Evolutionary conservation across 2,329 filamentous ascomycete species (phyloP).

Genomic region (Alternaria sp.): DNA sequence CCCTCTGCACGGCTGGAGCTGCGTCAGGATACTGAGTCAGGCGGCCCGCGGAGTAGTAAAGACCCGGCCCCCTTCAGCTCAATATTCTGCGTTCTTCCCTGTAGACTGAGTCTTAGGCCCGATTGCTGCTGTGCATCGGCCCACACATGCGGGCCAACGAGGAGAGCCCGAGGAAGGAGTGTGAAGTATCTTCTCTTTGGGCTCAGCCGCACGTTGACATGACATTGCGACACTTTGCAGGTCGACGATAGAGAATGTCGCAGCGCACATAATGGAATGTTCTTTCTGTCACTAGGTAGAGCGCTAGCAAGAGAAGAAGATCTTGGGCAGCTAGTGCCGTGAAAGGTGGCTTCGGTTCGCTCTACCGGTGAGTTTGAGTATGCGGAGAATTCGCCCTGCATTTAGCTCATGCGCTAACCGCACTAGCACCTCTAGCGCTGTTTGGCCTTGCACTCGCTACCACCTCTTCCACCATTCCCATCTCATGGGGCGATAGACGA

Average conservation of each 20-base stretch:
- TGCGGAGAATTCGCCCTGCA: not conserved
- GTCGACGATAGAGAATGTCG: not conserved
- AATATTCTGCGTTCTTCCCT: conserved; percentile 1
- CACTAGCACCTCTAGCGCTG: not conserved
- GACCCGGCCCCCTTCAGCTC: not conserved
- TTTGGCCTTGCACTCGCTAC: not conserved
- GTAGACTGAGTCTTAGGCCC: not conserved
- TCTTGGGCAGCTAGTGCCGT: not conserved
- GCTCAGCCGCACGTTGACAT: not conserved
- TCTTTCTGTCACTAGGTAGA: not conserved
- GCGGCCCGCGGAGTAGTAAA: not conserved
- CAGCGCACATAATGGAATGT: not conserved
- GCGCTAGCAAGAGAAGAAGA: not conserved
- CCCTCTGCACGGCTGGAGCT: not conserved
- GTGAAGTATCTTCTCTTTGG: not conserved
- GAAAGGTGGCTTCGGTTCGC: not conserved
- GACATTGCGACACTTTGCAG: not conserved
- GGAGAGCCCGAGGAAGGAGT: not conserved
- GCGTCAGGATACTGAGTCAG: not conserved
- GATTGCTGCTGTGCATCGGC: not conserved
- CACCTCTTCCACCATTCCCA: not conserved
- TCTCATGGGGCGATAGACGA: not conserved
- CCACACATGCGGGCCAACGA: not conserved
- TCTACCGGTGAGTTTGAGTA: not conserved
- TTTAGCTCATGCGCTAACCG: not conserved